Evolutionary conservation across 768 basidiomycete genomes (phyloP), one percentile per base, ranked within the genome.

Genomic region (Mycena galopus): DNA sequence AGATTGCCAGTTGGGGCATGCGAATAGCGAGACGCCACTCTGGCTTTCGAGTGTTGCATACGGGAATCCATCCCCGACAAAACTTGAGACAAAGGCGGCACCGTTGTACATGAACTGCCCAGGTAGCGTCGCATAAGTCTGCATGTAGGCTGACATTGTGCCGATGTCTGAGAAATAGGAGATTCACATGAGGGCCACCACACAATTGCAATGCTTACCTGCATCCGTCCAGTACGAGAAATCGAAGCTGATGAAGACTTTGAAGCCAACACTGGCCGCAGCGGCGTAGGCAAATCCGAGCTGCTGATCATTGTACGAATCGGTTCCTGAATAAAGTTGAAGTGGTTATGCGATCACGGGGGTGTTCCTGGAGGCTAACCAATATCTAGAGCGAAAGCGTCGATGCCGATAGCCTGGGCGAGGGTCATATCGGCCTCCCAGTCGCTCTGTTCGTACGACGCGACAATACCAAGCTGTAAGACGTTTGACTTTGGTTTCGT

Each of bases 241-340:
- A 23, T 58, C 57, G 33, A 58, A 37, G 57, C 57, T 58, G n/a
- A 58, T 37, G 33, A 58, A 58, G n/a, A 58, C 57, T 35, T 58
- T 58, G 33, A 58, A 58, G n/a, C 19, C 33, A 37, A 58, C 32
- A 14, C 29, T 58, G 0, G 57, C 57, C 10, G 57, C 55, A 1
- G 55, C 55, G 14, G 55, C 30, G 12, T 57, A 57, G 11, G 55
- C 55, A 33, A 57, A 57, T 57, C 19, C 55, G 25, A 57, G 55
- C 27, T 57, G 55, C 55, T 57, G 55, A 4, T 57, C 30, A 30
- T 57, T 57, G 30, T 32, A 57, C 0, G 55, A 32, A n/a, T 57
- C 55, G 19, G 25, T 57, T 16, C 55, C 55, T 57, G 55, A 23
- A 56, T 33, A 29, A 19, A 16, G 17, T 44, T 14, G 16, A n/a